Base-by-base conservation (phyloP, 768 basidiomycete genomes). In the Phlebiopsis gigantea region DNA sequence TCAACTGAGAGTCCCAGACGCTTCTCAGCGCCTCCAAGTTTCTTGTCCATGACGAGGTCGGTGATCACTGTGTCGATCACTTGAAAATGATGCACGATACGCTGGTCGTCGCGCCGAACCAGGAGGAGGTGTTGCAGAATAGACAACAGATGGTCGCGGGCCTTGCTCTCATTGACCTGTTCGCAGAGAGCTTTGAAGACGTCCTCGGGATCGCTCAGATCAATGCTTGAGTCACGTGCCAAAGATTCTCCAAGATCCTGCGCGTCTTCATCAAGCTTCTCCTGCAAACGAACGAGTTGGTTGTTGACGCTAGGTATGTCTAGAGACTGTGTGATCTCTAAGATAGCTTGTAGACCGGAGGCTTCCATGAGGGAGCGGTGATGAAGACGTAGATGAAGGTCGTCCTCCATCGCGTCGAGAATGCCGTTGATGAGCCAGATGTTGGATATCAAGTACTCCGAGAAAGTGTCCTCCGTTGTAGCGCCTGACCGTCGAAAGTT, bases 71-170 rank as follows among this genome's bases (percentile, higher is more conserved):
- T 85, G 68, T 98, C 93, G 62, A 99, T 77, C 31, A 99, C 80
- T 69, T 92, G 92, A 69, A 90, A 97, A 68, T 94, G 90, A 61
- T 92, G 88, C 42, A 85, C 84, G 71, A 91, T 82, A 28, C 84
- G 77, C 30, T 87, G 85, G 5, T 87, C 91, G 62, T 98, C 91
- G 63, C 90, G 89, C 52, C 87, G 83, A 61, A 98, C 89, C 61
- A 98, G 81, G 15, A 98, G 78, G 54, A 99, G 71, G 71, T 98
- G 94, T 66, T 93, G 93, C 79, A 98, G 82, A 69, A 93, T 88
- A 15, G 92, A 91, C 42, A 95, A 74, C 68, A 99, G 89, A 68
- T 95, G 86, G 61, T 89, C 85, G 62, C 80, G 78, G 5, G 94
- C 93, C 57, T 82, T 83, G 10, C 88, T 84, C 42, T 86, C 86